Evolutionary conservation across 768 basidiomycete species (phyloP).

Genomic region (Nidularia pulvinata): DNA sequence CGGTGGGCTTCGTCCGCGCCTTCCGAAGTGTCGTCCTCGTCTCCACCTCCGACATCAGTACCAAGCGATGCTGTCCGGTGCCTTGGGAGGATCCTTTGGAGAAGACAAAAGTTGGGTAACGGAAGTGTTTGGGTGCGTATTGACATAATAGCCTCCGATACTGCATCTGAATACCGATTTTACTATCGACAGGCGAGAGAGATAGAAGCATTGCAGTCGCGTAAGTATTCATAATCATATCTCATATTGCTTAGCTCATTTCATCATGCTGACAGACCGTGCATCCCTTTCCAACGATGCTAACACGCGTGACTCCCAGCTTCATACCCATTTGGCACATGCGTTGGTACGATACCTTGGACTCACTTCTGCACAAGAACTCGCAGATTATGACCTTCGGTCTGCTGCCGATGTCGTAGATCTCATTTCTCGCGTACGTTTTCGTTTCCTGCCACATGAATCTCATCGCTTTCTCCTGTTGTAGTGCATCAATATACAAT

Average conservation of each 20-base stretch:
- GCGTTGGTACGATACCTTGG: slow-evolving; percentile 73
- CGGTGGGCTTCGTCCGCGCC: slow-evolving; percentile 54
- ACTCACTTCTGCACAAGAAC: slow-evolving; percentile 54
- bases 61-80: slow-evolving; percentile 83
- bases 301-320: slow-evolving; percentile 45
- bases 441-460: neutral
- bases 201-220: slow-evolving; percentile 73
- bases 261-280: slow-evolving; percentile 44
- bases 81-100: slow-evolving; percentile 76
- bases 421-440: slow-evolving; percentile 67
- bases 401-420: slow-evolving; percentile 67
- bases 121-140: slow-evolving; percentile 57
- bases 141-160: neutral
- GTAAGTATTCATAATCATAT: slow-evolving; percentile 38
- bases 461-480: too few relatives aligned
- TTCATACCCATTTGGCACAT: slow-evolving; percentile 72
- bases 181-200: slow-evolving; percentile 47
- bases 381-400: slow-evolving; percentile 54
- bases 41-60: slow-evolving; percentile 19
- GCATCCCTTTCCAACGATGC: slow-evolving; percentile 32
- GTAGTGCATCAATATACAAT: neutral
- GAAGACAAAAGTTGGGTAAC: slow-evolving; percentile 50
- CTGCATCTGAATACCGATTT: neutral
- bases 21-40: slow-evolving; percentile 28
- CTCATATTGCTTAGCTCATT: neutral